Conservation (phyloP, 1,139 yeast genomes). For the Sugiyamaella paludigena region DNA sequence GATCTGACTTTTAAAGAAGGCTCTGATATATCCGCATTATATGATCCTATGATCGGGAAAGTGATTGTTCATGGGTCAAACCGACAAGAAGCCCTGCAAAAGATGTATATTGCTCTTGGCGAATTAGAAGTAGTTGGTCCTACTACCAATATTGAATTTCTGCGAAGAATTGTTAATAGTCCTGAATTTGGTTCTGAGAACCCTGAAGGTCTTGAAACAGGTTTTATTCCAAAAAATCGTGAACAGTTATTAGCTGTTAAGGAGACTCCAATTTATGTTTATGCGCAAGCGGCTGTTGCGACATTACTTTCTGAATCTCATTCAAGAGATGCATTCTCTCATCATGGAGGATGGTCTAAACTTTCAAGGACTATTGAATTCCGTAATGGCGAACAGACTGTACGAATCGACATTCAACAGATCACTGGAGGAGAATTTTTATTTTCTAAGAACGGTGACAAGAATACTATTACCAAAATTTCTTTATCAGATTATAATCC, state of each 20-base stretch:
- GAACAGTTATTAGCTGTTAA: constrained; percentile 25
- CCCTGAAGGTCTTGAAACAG: constrained; percentile 36
- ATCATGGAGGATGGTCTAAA: constrained; percentile 16
- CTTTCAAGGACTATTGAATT: constrained; percentile 16
- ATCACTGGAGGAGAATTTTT: constrained; percentile 17
- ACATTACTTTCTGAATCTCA: constrained; percentile 18
- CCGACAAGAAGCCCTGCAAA: constrained; percentile 36
- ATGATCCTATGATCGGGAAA: constrained; percentile 41
- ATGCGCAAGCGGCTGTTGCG: constrained; percentile 38
- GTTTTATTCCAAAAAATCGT: constrained; percentile 35
- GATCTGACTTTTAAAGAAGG: constrained; percentile 35
- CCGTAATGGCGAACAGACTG: constrained; percentile 4
- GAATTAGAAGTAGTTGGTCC: constrained; percentile 39
- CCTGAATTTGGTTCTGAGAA: constrained; percentile 33
- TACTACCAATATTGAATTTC: constrained; percentile 37
- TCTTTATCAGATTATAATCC: constrained; percentile 16
- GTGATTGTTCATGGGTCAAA: constrained; percentile 35
- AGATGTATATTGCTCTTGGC: constrained; percentile 33
- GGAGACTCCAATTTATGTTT: constrained; percentile 29
- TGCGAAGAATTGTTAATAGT: constrained; percentile 32
- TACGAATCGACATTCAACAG: constrained; percentile 5
- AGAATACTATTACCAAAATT: constrained; percentile 5
- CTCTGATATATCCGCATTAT: constrained; percentile 35
- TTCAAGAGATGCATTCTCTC: constrained; percentile 7
- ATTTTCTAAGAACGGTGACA: constrained; percentile 16